Percentiles rank a stretch among this genome's conserved stretches.
These are phyloP conservation scores for Schizophyllum amplum DNA, from an alignment of 1,284 basidiomycete genomes.

Conservation along the genomic window DNA sequence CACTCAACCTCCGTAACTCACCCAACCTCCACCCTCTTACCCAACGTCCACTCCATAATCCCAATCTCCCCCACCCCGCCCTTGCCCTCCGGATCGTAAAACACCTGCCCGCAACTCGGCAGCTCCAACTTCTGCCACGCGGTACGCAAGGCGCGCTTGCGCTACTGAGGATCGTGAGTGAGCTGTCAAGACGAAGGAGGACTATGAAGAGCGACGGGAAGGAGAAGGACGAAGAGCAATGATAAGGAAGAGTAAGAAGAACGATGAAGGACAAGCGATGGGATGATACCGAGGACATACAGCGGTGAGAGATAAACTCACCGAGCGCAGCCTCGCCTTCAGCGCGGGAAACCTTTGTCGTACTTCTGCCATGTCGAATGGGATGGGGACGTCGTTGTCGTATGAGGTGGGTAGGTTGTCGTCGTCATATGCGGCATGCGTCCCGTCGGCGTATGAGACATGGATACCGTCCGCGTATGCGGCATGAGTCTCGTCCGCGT, in stretches of 20 bases:
- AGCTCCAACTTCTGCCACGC: slow-evolving; percentile 22
- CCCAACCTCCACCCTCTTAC: too few relatives aligned
- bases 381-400: neutral
- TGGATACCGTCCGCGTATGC: neutral
- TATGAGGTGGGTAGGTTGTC: neutral
- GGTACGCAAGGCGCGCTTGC: slow-evolving; percentile 15
- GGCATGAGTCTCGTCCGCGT: neutral
- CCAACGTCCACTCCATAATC: slow-evolving; percentile 9
- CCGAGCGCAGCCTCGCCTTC: neutral
- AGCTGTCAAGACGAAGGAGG: slow-evolving; percentile 5
- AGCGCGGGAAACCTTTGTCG: neutral
- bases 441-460: neutral
- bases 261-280: neutral
- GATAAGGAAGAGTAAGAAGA: neutral
- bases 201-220: slow-evolving; percentile 2
- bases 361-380: neutral
- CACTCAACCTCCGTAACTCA: too few relatives aligned
- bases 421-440: neutral
- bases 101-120: slow-evolving; percentile 26
- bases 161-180: slow-evolving; percentile 20
- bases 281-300: neutral
- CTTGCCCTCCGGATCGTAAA: slow-evolving; percentile 11
- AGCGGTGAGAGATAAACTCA: slow-evolving; percentile 1
- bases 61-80: slow-evolving; percentile 5
- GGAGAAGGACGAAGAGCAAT: slow-evolving; percentile 6